Percentiles rank a stretch among this genome's conserved stretches.
Conservation (phyloP, 768 basidiomycete species). For the Dentipellis fragilis region DNA sequence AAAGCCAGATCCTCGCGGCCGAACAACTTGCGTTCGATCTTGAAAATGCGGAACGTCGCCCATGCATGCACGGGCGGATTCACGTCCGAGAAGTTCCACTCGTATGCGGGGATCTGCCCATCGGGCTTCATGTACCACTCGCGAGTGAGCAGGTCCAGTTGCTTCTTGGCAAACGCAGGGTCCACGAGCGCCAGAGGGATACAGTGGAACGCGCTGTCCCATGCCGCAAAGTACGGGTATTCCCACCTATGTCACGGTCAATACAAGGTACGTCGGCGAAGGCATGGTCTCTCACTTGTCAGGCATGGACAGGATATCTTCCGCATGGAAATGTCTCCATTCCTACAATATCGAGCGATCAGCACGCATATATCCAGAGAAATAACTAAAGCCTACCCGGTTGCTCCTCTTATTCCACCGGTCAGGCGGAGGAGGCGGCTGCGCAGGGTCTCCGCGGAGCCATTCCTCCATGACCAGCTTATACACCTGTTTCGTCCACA, state of each 20-base stretch:
- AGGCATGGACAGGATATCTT: constrained; percentile 96
- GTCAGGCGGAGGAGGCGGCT: constrained; percentile 88
- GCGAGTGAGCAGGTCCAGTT: constrained; percentile 88
- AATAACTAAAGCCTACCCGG: constrained; percentile 32
- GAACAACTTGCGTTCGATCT: constrained; percentile 93
- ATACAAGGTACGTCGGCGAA: background rate
- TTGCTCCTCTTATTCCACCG: constrained; percentile 73
- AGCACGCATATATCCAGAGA: background rate
- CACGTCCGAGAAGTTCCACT: constrained; percentile 98
- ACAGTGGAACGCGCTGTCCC: constrained; percentile 99
- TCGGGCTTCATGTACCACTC: constrained; percentile 99
- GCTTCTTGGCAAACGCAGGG: constrained; percentile 93
- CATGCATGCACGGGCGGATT: constrained; percentile 99
- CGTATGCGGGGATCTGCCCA: constrained; percentile 96
- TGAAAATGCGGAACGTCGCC: constrained; percentile 98
- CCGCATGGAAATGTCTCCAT: constrained; percentile 93
- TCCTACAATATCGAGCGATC: constrained; percentile 37
- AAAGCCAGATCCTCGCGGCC: constrained; percentile 87
- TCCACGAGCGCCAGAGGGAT: constrained; percentile 96
- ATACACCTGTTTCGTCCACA: constrained; percentile 98
- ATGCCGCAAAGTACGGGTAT: constrained; percentile 98
- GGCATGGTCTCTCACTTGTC: constrained; percentile 63
- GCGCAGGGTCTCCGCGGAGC: constrained; percentile 91
- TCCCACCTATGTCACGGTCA: constrained; percentile 60
- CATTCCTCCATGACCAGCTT: constrained; percentile 94